A percentile compares a stretch with the other conserved stretches of the same genome.
These are phyloP conservation scores for Neopestalotiopsis clavispora DNA, from an alignment of 2,329 filamentous ascomycete species.

Conservation along the genomic window DNA sequence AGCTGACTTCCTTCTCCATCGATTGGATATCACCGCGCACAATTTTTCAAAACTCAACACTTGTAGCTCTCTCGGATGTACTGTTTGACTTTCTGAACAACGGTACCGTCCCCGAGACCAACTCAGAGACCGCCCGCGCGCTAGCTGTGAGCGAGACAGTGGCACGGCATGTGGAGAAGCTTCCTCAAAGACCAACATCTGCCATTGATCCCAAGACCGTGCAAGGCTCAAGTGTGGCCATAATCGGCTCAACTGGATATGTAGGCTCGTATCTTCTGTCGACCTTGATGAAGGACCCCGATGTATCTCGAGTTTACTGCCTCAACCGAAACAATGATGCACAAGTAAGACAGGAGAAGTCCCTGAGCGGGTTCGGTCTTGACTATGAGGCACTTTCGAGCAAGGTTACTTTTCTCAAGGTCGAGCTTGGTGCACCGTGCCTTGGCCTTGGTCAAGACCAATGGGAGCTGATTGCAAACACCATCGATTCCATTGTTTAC, in stretches of 20 bases:
- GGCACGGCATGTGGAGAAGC: not conserved
- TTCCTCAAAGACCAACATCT: not conserved
- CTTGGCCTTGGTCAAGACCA: constrained; percentile 21
- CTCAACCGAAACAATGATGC: constrained; percentile 23
- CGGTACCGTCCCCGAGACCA: not conserved
- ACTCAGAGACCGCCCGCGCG: not conserved
- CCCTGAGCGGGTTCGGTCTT: not conserved
- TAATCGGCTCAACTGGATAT: constrained; percentile 13
- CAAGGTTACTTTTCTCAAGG: constrained; percentile 21
- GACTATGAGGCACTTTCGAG: not conserved
- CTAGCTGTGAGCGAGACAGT: constrained; percentile 3
- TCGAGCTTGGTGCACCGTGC: constrained; percentile 19
- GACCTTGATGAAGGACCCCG: not conserved
- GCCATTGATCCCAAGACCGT: not conserved
- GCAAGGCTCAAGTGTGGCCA: not conserved
- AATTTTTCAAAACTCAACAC: constrained; percentile 5
- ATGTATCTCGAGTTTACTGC: constrained; percentile 20
- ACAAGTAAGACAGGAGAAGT: constrained; percentile 15
- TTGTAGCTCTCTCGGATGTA: not conserved
- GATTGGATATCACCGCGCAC: constrained; percentile 1
- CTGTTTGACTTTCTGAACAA: not conserved
- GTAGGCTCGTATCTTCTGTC: not conserved
- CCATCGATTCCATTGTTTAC: constrained; percentile 26
- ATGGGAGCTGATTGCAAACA: constrained; percentile 6
- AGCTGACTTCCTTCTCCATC: not conserved